These are phyloP conservation scores for Lichtheimia hyalospora DNA, from an alignment of 371 early-diverging fungal species.

Conservation along the genomic window DNA sequence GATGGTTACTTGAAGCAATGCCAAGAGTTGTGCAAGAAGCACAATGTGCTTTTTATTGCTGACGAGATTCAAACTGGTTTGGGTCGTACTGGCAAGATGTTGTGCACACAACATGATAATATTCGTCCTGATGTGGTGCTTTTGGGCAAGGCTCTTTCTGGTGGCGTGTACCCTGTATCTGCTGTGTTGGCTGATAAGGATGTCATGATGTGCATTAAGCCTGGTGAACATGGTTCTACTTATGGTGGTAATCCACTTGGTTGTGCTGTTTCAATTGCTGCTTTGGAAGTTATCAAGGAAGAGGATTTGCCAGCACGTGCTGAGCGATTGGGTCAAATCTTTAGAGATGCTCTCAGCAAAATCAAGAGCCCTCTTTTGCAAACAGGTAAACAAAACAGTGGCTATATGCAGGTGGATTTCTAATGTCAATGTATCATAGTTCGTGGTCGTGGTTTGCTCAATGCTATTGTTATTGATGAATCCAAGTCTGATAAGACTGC, in stretches of 20 bases:
- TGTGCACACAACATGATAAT: constrained; percentile 88
- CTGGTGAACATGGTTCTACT: constrained; percentile 97
- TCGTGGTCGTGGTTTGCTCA: constrained; percentile 94
- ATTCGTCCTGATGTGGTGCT: constrained; percentile 92
- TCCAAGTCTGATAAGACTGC: constrained; percentile 81
- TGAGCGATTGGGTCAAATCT: constrained; percentile 74
- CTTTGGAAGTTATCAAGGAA: constrained; percentile 92
- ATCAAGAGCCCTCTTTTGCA: constrained; percentile 78
- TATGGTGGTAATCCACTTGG: constrained; percentile 98
- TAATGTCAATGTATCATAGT: constrained; percentile 41
- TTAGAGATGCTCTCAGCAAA: constrained; percentile 73
- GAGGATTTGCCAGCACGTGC: constrained; percentile 87
- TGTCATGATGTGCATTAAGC: constrained; percentile 91
- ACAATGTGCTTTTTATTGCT: constrained; percentile 95
- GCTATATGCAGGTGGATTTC: not conserved
- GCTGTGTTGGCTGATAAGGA: constrained; percentile 90
- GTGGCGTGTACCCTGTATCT: constrained; percentile 94
- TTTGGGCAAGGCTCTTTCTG: constrained; percentile 95
- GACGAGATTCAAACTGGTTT: constrained; percentile 99
- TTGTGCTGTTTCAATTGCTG: constrained; percentile 92
- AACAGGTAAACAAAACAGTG: constrained; percentile 38
- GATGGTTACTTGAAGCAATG: constrained; percentile 85
- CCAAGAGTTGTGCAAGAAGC: constrained; percentile 90
- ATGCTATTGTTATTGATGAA: constrained; percentile 95
- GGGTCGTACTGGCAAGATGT: constrained; percentile 92